phyloP scores from a whole-genome alignment of 805 yeast species.

The Candida anglica region DNA sequence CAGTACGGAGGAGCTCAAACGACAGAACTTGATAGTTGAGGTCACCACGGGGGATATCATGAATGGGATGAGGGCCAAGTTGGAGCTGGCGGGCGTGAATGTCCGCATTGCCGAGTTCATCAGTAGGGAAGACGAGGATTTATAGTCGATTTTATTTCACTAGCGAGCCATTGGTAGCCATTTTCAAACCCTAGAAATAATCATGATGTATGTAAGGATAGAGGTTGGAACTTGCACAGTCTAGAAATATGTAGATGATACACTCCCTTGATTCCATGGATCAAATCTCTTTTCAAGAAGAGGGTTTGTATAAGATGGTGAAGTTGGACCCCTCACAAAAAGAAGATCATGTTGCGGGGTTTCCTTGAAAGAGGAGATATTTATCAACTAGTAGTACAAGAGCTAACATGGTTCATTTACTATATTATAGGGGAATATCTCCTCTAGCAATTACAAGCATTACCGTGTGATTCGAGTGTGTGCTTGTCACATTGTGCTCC shows the following conservation, averaged over 20 bases:
- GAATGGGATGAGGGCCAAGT: conserved; percentile 19
- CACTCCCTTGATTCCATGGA: not conserved
- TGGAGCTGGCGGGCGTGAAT: conserved; percentile 21
- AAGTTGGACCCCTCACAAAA: too few relatives aligned
- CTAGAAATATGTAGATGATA: not conserved
- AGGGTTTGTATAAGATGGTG: not conserved
- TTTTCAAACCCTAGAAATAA: not conserved
- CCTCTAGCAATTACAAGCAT: too few relatives aligned
- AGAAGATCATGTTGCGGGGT: too few relatives aligned
- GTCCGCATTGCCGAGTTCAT: conserved; percentile 23
- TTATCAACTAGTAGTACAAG: too few relatives aligned
- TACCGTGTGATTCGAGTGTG: too few relatives aligned
- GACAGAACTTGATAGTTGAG: conserved; percentile 16
- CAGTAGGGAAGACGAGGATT: conserved; percentile 12
- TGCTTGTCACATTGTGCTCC: too few relatives aligned
- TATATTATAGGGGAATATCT: too few relatives aligned
- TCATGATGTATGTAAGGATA: not conserved
- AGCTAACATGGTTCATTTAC: too few relatives aligned
- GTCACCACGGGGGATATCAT: conserved; percentile 21
- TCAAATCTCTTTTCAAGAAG: not conserved
- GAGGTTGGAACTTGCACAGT: not conserved
- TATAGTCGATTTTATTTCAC: not conserved
- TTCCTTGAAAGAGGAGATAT: too few relatives aligned
- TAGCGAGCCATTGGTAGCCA: too few relatives aligned
- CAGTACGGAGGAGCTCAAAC: conserved; percentile 22